Conservation (phyloP, 208 protist genomes). For the Leishmania tropica region DNA sequence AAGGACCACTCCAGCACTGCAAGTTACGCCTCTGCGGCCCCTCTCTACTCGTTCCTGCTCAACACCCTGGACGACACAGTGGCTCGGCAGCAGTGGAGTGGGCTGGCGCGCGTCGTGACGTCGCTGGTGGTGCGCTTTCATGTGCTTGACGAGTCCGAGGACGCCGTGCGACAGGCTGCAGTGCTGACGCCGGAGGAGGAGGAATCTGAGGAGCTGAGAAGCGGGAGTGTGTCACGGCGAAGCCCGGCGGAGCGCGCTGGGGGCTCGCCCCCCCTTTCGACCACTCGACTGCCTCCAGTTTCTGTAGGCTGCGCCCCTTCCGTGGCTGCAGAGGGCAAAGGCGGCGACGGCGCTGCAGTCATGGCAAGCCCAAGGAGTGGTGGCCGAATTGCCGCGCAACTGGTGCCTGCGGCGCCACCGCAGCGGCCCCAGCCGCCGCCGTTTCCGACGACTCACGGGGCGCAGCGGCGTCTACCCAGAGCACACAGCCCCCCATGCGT, state of each 20-base stretch:
- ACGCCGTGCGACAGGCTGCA: slow-evolving; percentile 10
- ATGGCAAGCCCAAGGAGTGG: neutral
- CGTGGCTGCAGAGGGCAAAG: neutral
- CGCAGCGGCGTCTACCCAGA: neutral
- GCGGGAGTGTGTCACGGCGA: neutral
- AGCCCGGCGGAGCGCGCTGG: neutral
- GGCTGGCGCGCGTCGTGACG: slow-evolving; percentile 65
- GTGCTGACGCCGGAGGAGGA: slow-evolving; percentile 1
- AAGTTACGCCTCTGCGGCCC: neutral
- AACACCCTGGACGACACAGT: slow-evolving; percentile 42
- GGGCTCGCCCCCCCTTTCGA: neutral
- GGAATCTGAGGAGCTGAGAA: neutral
- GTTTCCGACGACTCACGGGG: neutral
- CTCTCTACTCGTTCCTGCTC: slow-evolving; percentile 42
- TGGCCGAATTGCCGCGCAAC: neutral
- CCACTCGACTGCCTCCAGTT: slow-evolving; percentile 1
- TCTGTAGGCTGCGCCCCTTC: neutral
- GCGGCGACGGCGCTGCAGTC: neutral
- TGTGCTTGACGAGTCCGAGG: slow-evolving; percentile 53
- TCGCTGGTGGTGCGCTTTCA: slow-evolving; percentile 70
- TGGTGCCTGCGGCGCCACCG: neutral
- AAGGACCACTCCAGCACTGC: neutral
- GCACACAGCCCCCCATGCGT: neutral
- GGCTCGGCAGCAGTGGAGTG: slow-evolving; percentile 56
- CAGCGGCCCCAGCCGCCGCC: neutral